phyloP scores from a whole-genome alignment of 2,329 filamentous ascomycete species.

The Talaromyces sp. region DNA sequence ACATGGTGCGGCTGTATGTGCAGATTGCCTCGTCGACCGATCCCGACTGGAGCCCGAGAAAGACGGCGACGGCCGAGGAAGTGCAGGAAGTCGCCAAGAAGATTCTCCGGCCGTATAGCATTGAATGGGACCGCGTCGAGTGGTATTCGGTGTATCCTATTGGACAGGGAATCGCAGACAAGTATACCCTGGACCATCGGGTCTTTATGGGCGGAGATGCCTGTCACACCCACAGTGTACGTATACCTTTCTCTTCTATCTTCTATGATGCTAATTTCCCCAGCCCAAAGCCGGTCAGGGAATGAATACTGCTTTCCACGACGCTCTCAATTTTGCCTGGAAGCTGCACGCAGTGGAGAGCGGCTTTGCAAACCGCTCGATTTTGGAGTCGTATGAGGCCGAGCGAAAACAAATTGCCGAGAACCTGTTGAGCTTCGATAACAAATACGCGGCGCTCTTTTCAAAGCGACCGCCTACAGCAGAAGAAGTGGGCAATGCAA shows the following conservation, averaged over 20 bases:
- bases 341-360: slow-evolving; percentile 88
- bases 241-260: slow-evolving; percentile 9
- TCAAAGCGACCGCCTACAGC: slow-evolving; percentile 70
- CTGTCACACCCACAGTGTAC: slow-evolving; percentile 56
- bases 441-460: slow-evolving; percentile 84
- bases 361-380: slow-evolving; percentile 68
- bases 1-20: slow-evolving; percentile 46
- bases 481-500: slow-evolving; percentile 65
- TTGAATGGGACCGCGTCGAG: slow-evolving; percentile 60
- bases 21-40: slow-evolving; percentile 60
- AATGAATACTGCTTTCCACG: slow-evolving; percentile 57
- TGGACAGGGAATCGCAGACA: slow-evolving; percentile 60
- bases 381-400: slow-evolving; percentile 78
- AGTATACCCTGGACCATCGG: slow-evolving; percentile 59
- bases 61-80: slow-evolving; percentile 54
- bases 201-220: slow-evolving; percentile 62
- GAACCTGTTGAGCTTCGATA: slow-evolving; percentile 78
- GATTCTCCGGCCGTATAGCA: slow-evolving; percentile 55
- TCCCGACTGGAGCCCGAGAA: slow-evolving; percentile 56
- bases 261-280: slow-evolving; percentile 9
- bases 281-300: slow-evolving; percentile 60
- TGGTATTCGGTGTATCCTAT: slow-evolving; percentile 65
- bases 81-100: slow-evolving; percentile 54
- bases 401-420: slow-evolving; percentile 84
- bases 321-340: slow-evolving; percentile 85